These are phyloP conservation scores for Tricholoma flavovirens DNA, from an alignment of 768 basidiomycete genomes.

Conservation along the genomic window DNA sequence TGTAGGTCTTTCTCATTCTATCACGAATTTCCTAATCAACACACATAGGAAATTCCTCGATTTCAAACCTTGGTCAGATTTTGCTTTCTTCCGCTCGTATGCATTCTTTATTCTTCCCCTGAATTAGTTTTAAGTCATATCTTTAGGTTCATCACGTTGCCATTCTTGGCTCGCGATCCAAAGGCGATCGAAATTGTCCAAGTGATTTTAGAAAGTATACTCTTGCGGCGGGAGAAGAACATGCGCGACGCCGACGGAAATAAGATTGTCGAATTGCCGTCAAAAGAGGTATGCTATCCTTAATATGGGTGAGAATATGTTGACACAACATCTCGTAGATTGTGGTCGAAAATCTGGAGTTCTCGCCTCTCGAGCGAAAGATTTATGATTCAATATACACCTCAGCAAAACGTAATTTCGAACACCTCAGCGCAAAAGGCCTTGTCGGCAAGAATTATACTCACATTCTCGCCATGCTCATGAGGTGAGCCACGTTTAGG, in stretches of 20 bases:
- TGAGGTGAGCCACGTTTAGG: constrained; percentile 54
- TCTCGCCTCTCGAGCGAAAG: constrained; percentile 73
- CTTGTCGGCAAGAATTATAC: constrained; percentile 76
- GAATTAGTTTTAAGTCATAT: constrained; percentile 2
- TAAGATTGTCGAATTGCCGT: constrained; percentile 81
- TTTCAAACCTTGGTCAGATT: constrained; percentile 77
- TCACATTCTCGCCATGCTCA: constrained; percentile 89
- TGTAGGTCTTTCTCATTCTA: constrained; percentile 33
- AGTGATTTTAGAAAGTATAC: constrained; percentile 82
- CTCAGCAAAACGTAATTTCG: constrained; percentile 75
- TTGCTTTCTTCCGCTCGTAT: constrained; percentile 85
- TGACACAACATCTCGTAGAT: constrained; percentile 36
- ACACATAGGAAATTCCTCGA: constrained; percentile 62
- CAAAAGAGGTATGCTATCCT: constrained; percentile 58
- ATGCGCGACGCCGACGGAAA: constrained; percentile 87
- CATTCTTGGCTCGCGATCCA: constrained; percentile 86
- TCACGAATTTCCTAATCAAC: background rate
- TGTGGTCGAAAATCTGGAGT: constrained; percentile 66
- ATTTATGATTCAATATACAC: constrained; percentile 86
- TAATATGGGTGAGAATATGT: background rate
- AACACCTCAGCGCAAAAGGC: constrained; percentile 74
- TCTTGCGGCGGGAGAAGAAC: constrained; percentile 88
- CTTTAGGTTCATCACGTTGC: constrained; percentile 79
- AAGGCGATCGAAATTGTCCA: constrained; percentile 95
- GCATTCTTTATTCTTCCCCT: constrained; percentile 18